Base-by-base conservation (phyloP, 2,329 filamentous ascomycete genomes). In the Metarhizium rileyi region DNA sequence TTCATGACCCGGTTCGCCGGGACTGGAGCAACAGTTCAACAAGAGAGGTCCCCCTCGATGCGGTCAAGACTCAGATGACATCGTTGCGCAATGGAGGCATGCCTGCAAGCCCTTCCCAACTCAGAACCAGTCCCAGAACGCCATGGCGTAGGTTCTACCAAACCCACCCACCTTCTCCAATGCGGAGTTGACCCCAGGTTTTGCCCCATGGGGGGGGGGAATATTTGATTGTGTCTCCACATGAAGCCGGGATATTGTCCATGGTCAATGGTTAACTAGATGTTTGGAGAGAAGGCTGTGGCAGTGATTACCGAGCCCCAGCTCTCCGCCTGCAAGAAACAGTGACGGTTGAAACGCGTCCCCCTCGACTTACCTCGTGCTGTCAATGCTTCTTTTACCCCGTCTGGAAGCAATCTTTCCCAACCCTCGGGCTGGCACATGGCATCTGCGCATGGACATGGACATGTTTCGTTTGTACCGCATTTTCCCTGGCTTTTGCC, bases 161-260 rank as follows among this genome's bases (percentile, higher is more conserved):
- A 26, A 28, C 14, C 28, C 22, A 12, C 40, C 47, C 47, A 23
- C 41, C 55, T 66, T 66, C 65, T 67, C 62, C 63, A 66, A 67
- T 69, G 66, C 66, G 66, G 66, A 68, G 66, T 61, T 57, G 59
- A 56, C 57, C 58, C 53, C 56, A 57, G 56, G 56, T 51, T 53
- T 51, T 14, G 44, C 49, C 53, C 47, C 52, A 43, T 46, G 51
- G 51, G 51, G 51, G 51, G 51, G 51, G 51, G 47, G 44, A 20
- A 33, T 26, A n/a, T 22, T 28, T 22, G 20, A 28, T 23, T 10
- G 28, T 27, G 20, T 22, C 35, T 51, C 53, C 51, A 53, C 50
- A 53, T 26, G 18, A 33, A 14, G 36, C 20, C n/a, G 18, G 22
- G 35, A 25, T 28, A 25, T 46, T 23, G 45, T 25, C 9, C 16